Evolutionary conservation across 768 basidiomycete genomes (phyloP), one percentile per base, ranked within the genome.

Genomic region (Pleurotus platypus): DNA sequence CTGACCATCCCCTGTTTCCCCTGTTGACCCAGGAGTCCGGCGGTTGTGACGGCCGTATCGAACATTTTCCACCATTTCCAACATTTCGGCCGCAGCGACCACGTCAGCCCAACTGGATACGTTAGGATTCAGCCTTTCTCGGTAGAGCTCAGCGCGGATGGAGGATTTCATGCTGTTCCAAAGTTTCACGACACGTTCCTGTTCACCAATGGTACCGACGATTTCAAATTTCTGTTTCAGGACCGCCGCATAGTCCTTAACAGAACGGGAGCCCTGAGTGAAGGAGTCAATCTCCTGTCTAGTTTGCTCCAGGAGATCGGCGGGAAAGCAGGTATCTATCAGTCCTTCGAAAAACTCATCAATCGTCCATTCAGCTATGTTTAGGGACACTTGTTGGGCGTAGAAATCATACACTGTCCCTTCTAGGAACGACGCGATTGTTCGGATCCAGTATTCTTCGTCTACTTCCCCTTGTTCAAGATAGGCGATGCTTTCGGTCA

Each of bases 321-420:
- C 46, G 0, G 73, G 73, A 60, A 76, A 76, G 30, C 74, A 73
- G 24, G 71, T 70, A 16, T 74, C 63, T 49, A 72, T 75, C 12
- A 76, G n/a, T 27, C 64, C 67, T 4, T 55, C 15, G 49, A 73
- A 74, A 55, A 75, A 75, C 0, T 63, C 30, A 7, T 58, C 27
- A 0, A 75, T 30, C 0, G 30, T 58, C 72, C 72, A 76, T 0
- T 63, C 42, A 2, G 66, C 57, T 0, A 62, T 57, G 5, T 65
- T 64, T 1, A 57, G 46, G 0, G 72, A 58, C 0, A 76, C 69
- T 8, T 66, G 60, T 13, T 65, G 59, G 1, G 63, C 62, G 37
- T 73, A 76, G 37, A 71, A 74, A 11, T 71, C 60, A 49, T 69
- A 67, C 0, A 72, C 75, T 0, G 61, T 62, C 0, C 66, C 70